These are phyloP conservation scores for Chimonanthus salicifolius DNA, from an alignment of 164 flowering plant species.

Conservation along the genomic window DNA sequence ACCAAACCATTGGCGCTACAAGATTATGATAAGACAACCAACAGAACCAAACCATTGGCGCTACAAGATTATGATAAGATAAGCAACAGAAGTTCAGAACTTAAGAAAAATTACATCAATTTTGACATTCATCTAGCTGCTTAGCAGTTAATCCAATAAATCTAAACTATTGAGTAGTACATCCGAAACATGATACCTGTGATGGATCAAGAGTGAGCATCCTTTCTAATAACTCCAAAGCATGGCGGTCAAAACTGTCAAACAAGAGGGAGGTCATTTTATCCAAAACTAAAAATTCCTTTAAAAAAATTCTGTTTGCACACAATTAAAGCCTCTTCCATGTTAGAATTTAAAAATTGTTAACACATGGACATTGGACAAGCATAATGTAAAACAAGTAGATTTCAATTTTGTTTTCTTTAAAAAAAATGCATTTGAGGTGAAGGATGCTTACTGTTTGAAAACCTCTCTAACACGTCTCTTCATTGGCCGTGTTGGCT, in stretches of 20 bases:
- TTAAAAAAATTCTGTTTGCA: not conserved
- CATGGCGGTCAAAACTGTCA: conserved; percentile 78
- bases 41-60: no score
- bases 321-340: not conserved
- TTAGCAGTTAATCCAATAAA: no score
- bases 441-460: conserved; percentile 50
- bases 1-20: no score
- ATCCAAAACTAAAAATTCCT: not conserved
- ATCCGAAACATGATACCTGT: conserved; percentile 38
- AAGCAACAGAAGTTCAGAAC: no score
- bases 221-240: conserved; percentile 71
- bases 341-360: not conserved
- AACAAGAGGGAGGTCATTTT: not conserved
- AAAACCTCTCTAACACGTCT: conserved; percentile 71
- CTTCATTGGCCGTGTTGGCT: conserved; percentile 70
- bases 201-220: conserved; percentile 88
- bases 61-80: no score
- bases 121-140: no score
- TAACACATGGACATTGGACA: not conserved
- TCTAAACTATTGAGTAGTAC: no score
- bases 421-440: not conserved
- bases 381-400: not conserved
- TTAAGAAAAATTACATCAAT: no score
- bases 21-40: no score
- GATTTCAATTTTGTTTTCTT: not conserved